These are phyloP conservation scores for Lyophyllum decastes DNA, from an alignment of 768 basidiomycete species.

Conservation along the genomic window DNA sequence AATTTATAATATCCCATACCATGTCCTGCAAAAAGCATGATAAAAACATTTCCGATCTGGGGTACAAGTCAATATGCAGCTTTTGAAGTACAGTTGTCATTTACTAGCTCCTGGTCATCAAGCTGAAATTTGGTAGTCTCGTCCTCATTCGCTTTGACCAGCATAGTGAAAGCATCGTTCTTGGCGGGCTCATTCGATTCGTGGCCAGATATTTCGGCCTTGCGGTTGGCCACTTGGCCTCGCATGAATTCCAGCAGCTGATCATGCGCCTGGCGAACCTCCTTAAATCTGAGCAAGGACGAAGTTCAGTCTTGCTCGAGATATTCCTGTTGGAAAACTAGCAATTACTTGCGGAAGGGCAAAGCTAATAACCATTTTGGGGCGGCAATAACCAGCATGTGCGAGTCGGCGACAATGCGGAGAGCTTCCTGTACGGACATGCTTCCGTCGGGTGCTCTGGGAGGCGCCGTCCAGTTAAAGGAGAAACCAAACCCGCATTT, in stretches of 20 bases:
- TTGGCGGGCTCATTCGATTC: conserved; percentile 1
- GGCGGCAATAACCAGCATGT: conserved; percentile 23
- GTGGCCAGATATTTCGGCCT: conserved; percentile 25
- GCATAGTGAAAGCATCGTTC: conserved; percentile 41
- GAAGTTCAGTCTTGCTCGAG: background rate
- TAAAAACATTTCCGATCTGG: conserved; percentile 55
- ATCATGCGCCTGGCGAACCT: conserved; percentile 28
- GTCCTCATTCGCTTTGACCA: conserved; percentile 49
- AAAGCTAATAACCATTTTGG: conserved; percentile 41
- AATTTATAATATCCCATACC: conserved; percentile 28
- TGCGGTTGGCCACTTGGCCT: conserved; percentile 34
- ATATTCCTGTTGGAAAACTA: background rate
- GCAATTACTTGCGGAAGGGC: conserved; percentile 36
- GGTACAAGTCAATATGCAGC: background rate
- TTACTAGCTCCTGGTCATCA: conserved; percentile 41
- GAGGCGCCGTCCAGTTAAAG: conserved; percentile 41
- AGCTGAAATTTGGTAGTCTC: conserved; percentile 39
- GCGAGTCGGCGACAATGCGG: conserved; percentile 31
- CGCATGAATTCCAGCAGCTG: conserved; percentile 39
- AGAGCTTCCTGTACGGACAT: conserved; percentile 42
- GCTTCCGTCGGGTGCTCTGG: conserved; percentile 33
- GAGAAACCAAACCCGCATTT: conserved; percentile 49
- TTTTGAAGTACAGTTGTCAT: conserved; percentile 4
- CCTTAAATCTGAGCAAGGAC: conserved; percentile 25
- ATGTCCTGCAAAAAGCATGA: conserved; percentile 60